Evolutionary conservation across 176 grass and related monocot genomes (phyloP), one percentile per base, ranked within the genome.

Genomic region (Coix lacrymajobi): DNA sequence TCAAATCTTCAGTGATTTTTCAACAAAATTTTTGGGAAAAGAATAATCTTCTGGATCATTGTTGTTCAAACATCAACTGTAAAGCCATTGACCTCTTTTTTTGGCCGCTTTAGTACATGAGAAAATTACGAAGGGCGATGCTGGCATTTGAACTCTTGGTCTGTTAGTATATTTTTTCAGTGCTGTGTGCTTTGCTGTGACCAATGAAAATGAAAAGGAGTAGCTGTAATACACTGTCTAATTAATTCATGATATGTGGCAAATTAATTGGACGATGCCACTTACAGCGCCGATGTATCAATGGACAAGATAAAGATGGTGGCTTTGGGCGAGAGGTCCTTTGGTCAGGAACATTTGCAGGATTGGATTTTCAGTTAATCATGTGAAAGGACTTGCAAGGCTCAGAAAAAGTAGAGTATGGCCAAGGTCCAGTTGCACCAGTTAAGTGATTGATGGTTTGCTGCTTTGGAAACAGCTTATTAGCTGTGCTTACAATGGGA

Each of bases 391-490:
- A 72, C 16, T 57, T 36, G 61, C 63, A 20, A 65, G 33, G 22
- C 69, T 69, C 46, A 38, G 66, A 78, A 26, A 34, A 72, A 86
- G 65, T 75, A 84, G 36, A 82, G 56, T 73, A 67, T 46, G 30
- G 51, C 63, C 26, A 65, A 78, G n/a, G 69, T 86, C 37, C 57
- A 66, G 40, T 17, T 65, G 3, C 51, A 69, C 49, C 66, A 66
- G 78, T 86, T 41, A 86, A 78, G 72, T 71, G 44, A 57, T 71
- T 54, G 57, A 11, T 54, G 44, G 44, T 49, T 71, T 81, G 73
- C 33, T 77, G 46, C 64, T 67, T 40, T 25, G 46, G 8, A 9
- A 44, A 33, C 45, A 28, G 26, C 25, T 51, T 66, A 19, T 14
- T 79, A 39, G 64, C 48, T 62, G 36, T 29, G 62, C 29, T 39